Evolutionary conservation across 2,329 filamentous ascomycete species (phyloP).

Genomic region (Madurella mycetomatis): DNA sequence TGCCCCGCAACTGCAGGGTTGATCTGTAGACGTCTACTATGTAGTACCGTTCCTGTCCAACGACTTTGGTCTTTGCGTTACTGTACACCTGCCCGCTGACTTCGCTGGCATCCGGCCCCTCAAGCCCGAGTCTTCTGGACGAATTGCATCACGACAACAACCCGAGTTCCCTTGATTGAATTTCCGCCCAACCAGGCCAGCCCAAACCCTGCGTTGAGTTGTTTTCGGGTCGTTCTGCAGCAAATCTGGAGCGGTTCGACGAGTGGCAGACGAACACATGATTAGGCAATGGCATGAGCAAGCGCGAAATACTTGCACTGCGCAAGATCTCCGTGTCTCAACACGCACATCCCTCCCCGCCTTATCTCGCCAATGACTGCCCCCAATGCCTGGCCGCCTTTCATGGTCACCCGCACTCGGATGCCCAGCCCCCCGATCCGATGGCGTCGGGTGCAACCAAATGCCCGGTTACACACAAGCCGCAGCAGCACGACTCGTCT

Average conservation of each 20-base stretch:
- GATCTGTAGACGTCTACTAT: neutral
- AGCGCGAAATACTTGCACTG: conserved; percentile 11
- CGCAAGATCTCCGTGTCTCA: conserved; percentile 14
- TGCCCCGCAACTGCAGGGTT: neutral
- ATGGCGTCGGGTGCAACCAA: conserved; percentile 3
- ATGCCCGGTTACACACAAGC: conserved; percentile 9
- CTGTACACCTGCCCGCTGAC: neutral
- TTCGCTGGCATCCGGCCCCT: neutral
- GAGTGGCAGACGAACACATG: conserved; percentile 27
- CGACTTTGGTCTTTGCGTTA: too few relatives aligned
- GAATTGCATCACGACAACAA: conserved; percentile 24
- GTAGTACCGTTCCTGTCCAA: too few relatives aligned
- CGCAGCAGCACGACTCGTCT: conserved; percentile 5
- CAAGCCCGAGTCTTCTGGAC: conserved; percentile 2
- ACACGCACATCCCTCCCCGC: conserved; percentile 14
- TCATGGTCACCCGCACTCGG: conserved; percentile 10
- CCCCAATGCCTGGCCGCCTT: conserved; percentile 6
- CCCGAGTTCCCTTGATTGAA: neutral
- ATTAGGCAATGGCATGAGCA: conserved; percentile 23
- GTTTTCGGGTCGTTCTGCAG: conserved; percentile 14
- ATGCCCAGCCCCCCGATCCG: neutral
- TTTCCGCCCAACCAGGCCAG: conserved; percentile 22
- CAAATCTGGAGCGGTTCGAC: conserved; percentile 8
- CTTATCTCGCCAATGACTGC: conserved; percentile 9
- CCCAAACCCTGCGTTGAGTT: conserved; percentile 11